Percentiles rank a stretch among this genome's conserved stretches.
Evolutionary conservation across 2,329 filamentous ascomycete genomes (phyloP).

Genomic region (Penicillium sp.): DNA sequence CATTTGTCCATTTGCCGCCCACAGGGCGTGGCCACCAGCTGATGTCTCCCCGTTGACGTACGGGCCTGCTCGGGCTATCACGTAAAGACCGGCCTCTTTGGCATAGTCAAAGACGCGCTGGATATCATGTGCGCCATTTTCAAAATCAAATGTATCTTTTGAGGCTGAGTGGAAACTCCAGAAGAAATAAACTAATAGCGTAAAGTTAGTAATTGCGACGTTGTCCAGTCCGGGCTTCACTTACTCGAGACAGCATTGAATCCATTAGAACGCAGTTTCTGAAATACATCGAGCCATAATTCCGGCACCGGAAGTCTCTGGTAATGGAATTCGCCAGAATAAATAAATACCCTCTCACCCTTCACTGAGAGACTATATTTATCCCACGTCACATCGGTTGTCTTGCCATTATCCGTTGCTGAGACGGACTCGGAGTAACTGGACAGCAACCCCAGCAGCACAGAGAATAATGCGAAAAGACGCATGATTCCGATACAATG

Average conservation of each 20-base stretch:
- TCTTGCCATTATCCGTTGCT: constrained; percentile 47
- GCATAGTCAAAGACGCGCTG: constrained; percentile 57
- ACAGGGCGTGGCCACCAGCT: constrained; percentile 52
- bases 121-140: constrained; percentile 55
- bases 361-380: constrained; percentile 56
- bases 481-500: constrained; percentile 19
- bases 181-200: constrained; percentile 33
- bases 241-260: constrained; percentile 56
- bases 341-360: constrained; percentile 54
- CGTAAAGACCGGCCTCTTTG: constrained; percentile 57
- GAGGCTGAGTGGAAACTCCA: constrained; percentile 37
- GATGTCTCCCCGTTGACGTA: constrained; percentile 59
- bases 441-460: too few species aligned
- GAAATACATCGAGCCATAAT: constrained; percentile 59
- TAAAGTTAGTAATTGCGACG: too few species aligned
- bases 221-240: too few species aligned
- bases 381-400: constrained; percentile 56
- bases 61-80: constrained; percentile 56
- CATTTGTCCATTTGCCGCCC: constrained; percentile 53
- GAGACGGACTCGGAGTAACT: too few species aligned
- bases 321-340: constrained; percentile 59
- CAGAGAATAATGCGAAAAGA: constrained; percentile 17
- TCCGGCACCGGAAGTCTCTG: constrained; percentile 59
- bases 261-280: constrained; percentile 58
- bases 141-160: constrained; percentile 51